Percentiles rank a stretch among this genome's conserved stretches.
Evolutionary conservation across 1,284 basidiomycete genomes (phyloP).

Genomic region (Ustilago xerochloae): DNA sequence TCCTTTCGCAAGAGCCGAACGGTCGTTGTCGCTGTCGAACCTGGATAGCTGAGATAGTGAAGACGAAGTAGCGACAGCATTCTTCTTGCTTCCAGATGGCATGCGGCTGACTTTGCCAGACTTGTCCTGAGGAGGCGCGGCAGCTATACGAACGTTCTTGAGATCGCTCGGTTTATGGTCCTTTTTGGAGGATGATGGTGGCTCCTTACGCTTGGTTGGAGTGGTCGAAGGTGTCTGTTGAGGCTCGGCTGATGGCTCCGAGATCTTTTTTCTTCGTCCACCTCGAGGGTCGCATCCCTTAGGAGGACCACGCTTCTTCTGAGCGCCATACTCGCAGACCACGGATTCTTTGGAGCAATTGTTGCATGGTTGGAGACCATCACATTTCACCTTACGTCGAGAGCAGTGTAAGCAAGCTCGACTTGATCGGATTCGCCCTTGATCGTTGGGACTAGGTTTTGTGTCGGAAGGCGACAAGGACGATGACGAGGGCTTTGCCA

Average conservation of each 20-base stretch:
- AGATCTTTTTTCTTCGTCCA: slow-evolving; percentile 37
- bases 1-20: not conserved
- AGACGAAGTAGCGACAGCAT: not conserved
- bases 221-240: not conserved
- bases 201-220: slow-evolving; percentile 2
- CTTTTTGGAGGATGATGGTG: not conserved
- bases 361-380: slow-evolving; percentile 44
- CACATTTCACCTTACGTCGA: slow-evolving; percentile 50
- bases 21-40: not conserved
- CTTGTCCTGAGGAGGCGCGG: not conserved
- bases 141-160: not conserved
- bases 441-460: not conserved
- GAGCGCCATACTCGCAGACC: slow-evolving; percentile 38
- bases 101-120: not conserved
- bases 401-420: slow-evolving; percentile 45
- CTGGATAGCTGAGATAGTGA: not conserved
- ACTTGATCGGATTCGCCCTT: slow-evolving; percentile 40
- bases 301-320: slow-evolving; percentile 48
- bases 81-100: not conserved
- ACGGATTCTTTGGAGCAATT: slow-evolving; percentile 31
- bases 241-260: not conserved
- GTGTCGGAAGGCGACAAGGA: slow-evolving; percentile 14
- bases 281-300: slow-evolving; percentile 46
- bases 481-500: slow-evolving; percentile 4
- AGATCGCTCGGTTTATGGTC: not conserved